phyloP scores from a whole-genome alignment of 2,329 filamentous ascomycete genomes.

The Apiospora phragmitis region DNA sequence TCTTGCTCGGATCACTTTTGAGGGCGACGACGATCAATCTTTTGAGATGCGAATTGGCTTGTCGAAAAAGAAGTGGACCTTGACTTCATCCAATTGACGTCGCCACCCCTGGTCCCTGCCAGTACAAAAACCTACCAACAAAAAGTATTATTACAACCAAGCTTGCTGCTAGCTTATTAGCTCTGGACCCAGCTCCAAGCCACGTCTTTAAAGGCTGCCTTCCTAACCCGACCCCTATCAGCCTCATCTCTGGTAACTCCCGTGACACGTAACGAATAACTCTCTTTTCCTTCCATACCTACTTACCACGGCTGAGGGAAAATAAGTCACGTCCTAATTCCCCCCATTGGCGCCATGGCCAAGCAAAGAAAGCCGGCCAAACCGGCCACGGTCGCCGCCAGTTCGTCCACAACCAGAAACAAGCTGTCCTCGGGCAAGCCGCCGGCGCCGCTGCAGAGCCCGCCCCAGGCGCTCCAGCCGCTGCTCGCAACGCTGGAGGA shows the following conservation, averaged over 20 bases:
- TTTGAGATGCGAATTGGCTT: background rate
- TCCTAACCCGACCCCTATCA: background rate
- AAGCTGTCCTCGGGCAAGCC: slow-evolving; percentile 37
- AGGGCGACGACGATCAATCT: background rate
- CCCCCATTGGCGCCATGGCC: slow-evolving; percentile 21
- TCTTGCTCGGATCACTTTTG: background rate
- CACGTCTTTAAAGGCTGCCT: background rate
- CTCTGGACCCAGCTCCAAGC: background rate
- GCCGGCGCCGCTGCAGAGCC: slow-evolving; percentile 68
- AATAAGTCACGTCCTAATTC: background rate
- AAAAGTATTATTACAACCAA: background rate
- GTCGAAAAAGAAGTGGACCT: background rate
- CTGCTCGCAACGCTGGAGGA: slow-evolving; percentile 68
- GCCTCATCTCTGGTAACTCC: background rate
- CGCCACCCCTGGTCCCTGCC: background rate
- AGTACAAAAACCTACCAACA: background rate
- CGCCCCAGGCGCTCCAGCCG: slow-evolving; percentile 61
- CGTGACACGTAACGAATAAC: background rate
- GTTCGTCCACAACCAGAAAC: slow-evolving; percentile 10
- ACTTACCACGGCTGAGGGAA: background rate
- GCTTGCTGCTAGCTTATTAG: no score
- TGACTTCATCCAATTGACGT: background rate
- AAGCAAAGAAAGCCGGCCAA: slow-evolving; percentile 24
- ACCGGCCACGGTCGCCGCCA: background rate
- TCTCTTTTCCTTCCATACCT: background rate